These are phyloP conservation scores for slime mould (Dictyostelium discoideum) DNA, from an alignment of 78 protist genomes.

Conservation along the genomic window DNA sequence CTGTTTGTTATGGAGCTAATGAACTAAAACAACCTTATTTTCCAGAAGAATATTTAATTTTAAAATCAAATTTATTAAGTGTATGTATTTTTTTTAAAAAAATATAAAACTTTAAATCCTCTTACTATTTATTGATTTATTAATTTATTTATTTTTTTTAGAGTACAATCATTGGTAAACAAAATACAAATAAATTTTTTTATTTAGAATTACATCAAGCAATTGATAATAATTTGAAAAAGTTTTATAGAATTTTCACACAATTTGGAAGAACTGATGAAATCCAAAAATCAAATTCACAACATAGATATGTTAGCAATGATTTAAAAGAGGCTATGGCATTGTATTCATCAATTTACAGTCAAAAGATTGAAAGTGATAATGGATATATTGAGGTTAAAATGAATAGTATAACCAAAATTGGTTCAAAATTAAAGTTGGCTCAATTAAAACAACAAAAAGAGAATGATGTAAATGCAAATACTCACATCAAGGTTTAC, in stretches of 20 bases:
- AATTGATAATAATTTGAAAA: neutral
- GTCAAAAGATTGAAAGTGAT: conserved; percentile 13
- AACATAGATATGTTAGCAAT: neutral
- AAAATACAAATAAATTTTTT: conserved; percentile 16
- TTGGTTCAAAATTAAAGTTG: neutral
- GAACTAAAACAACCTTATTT: conserved; percentile 11
- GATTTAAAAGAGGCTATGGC: neutral
- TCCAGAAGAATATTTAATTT: conserved; percentile 6
- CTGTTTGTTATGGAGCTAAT: neutral
- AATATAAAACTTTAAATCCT: neutral
- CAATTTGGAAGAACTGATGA: conserved; percentile 30
- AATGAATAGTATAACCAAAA: neutral
- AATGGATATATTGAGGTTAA: neutral
- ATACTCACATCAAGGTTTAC: neutral
- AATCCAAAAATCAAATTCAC: neutral
- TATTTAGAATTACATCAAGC: conserved; percentile 22
- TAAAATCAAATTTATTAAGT: neutral
- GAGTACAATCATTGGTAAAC: conserved; percentile 7
- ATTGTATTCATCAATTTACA: conserved; percentile 8
- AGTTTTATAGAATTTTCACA: conserved; percentile 24
- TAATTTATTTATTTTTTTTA: neutral
- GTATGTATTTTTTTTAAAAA: neutral
- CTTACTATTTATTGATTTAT: neutral
- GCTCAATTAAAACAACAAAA: neutral
- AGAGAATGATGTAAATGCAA: neutral